Base-by-base conservation (phyloP, 441 rosid species). In the Macaranga tanarius region DNA sequence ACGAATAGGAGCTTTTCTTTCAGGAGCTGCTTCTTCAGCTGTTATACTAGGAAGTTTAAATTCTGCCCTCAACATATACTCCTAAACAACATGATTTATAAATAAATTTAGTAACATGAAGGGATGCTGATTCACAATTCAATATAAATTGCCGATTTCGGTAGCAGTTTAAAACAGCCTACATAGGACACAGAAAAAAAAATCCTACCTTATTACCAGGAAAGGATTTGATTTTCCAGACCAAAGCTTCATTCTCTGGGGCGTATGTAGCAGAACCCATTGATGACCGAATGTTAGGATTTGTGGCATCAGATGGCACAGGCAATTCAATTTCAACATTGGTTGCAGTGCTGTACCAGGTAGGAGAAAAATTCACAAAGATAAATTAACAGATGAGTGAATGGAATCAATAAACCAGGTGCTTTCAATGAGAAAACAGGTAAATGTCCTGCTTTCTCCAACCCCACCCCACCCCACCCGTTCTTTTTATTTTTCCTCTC, bases 151-250 rank as follows among this genome's bases (percentile, higher is more conserved):
- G 50, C 34, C 23, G 28, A 38, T 34, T 20, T 12, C 0, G 16
- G 15, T 7, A 17, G 48, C 15, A 23, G 61, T 22, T 10, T 10
- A 38, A 67, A 68, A 55, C 61, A 20, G 34, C 22, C 1, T 11
- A 31, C 16, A 5, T 13, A 16, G 51, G 54, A 44, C 56, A 22
- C 13, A 0, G 0, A 23, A 26, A 0, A 62, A 13, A 13, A 25
- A 40, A 23, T n/a, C n/a, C 67, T 82, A 92, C 99, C 94, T 96
- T 96, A 79, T 91, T 90, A 80, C 99, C 99, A 63, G 97, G 91
- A 82, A 95, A 92, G 69, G 98, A 95, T 84, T 89, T 93, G 71
- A 96, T 90, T 86, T 93, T 96, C 99, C 99, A 96, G 78, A 93
- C 77, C 50, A 96, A 77, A 23, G 99, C 97, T 80, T 93, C 98